Evolutionary conservation across 352 stramenopile species (phyloP), one percentile per base, ranked within the genome.

Genomic region (Globisporangium megalacanthum): DNA sequence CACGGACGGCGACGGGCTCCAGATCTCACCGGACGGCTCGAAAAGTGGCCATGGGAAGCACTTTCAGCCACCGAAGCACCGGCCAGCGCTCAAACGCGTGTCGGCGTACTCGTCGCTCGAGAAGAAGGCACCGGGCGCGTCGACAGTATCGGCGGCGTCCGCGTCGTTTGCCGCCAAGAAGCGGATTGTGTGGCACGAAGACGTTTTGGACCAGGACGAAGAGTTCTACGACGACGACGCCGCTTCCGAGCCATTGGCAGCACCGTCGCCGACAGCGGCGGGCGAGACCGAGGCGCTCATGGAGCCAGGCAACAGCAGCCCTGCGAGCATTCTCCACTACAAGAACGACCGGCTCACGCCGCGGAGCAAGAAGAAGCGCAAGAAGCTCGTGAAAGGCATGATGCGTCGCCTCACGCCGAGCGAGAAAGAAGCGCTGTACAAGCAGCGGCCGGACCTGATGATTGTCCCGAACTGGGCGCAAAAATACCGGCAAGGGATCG

Each of bases 401-500:
- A 94, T 94, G 75, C 83, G 85, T 42, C 75, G 85, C 25, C 70
- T 94, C 33, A 93, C 75, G 8, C 79, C 85, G 5, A 77, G 65
- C 20, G 85, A 94, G 60, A 94, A 94, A 57, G 85, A 94, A 64
- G 85, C 89, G 62, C 68, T 94, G 31, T 94, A 94, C 49, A 60
- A 72, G 35, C 70, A 88, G 66, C 83, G 85, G 33, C 85, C 85
- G 20, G 85, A 94, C 42, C 56, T 94, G 54, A 90, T 89, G 81
- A 94, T 94, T 66, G 72, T 92, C 49, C 85, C 85, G 4, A 94
- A 94, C 53, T 94, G 85, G 85, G 85, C 85, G 7, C 83, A 93
- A 51, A 94, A 94, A 58, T 94, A 94, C 54, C 82, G 85, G 35
- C 82, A 94, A 64, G 85, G 92, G 56, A 73, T 94, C 49, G 73